Evolutionary conservation across 768 basidiomycete genomes (phyloP).

Genomic region (Boletales sp.): DNA sequence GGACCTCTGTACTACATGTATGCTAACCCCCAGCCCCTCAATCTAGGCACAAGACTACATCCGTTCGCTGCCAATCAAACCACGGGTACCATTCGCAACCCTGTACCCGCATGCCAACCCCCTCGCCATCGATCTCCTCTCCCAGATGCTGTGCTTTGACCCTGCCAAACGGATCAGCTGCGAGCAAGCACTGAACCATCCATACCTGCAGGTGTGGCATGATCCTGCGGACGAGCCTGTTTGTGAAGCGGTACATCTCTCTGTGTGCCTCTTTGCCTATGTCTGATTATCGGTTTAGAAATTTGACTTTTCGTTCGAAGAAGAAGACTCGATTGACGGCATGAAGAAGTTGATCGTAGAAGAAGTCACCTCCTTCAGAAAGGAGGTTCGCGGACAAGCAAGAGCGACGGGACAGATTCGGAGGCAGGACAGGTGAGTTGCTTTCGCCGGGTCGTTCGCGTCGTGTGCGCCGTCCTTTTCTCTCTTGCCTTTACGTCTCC

Average conservation of each 20-base stretch:
- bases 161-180: constrained; percentile 95
- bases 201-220: constrained; percentile 96
- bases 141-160: constrained; percentile 91
- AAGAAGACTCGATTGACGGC: constrained; percentile 93
- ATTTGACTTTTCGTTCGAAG: constrained; percentile 96
- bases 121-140: constrained; percentile 87
- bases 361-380: constrained; percentile 86
- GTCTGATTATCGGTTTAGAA: constrained; percentile 42
- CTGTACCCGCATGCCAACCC: constrained; percentile 95
- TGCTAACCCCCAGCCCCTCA: constrained; percentile 4
- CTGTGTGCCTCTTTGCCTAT: not conserved
- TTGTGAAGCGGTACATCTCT: constrained; percentile 63
- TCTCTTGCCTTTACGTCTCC: not conserved
- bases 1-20: not conserved
- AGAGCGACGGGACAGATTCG: constrained; percentile 69
- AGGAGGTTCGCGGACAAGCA: constrained; percentile 84
- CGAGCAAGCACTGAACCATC: constrained; percentile 92
- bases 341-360: constrained; percentile 96
- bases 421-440: constrained; percentile 67
- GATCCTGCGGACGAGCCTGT: constrained; percentile 92
- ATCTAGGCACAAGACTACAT: constrained; percentile 94
- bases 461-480: not conserved
- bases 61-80: constrained; percentile 95
- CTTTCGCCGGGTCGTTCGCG: not conserved
- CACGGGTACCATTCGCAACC: constrained; percentile 86